Evolutionary conservation across 441 rosid species (phyloP), one percentile per base, ranked within the genome.

Genomic region (Cnidoscolus chayamansa): DNA sequence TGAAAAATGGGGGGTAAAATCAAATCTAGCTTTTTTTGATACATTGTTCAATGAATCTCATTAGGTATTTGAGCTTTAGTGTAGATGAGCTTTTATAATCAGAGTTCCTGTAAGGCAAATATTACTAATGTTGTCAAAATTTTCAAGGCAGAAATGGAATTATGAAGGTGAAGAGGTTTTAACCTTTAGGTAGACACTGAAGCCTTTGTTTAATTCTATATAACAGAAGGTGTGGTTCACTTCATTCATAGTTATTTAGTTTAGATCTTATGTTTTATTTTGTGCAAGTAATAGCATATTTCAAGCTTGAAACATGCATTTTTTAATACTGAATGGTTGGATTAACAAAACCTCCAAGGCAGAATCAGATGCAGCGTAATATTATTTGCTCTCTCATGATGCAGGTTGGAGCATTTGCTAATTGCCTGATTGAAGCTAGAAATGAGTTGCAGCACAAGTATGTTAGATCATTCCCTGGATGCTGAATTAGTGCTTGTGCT

Each of bases 401-500:
- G 72, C 86, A 93, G 97, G 97, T 93, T 69, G 93, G 86, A 45
- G 91, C 84, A 59, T 93, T 90, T 81, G 87, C 93, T 70, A 90
- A 88, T 82, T 89, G 97, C 82, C 81, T 93, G 87, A 82, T 88
- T 70, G 87, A 88, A 74, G 92, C 93, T 62, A 85, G 87, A 79
- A 86, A 74, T 72, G 97, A 93, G 82, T 72, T 93, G 83, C 90
- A 89, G 63, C 88, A 87, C 79, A 93, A 90, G 98, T 90, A 87
- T 72, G 94, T 82, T 67, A 43, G 20, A 74, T 54, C 50, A 70
- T 70, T 65, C 51, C 40, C 45, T 37, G 66, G 50, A 70, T 62
- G 51, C 59, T 43, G 57, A 55, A 68, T 45, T 70, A 8, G 8
- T 59, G 25, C 4, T 56, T 45, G 19, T 47, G 11, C 11, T 55